Evolutionary conservation across 2,329 filamentous ascomycete genomes (phyloP), one percentile per base, ranked within the genome.

Genomic region (Arthroderma uncinatum): DNA sequence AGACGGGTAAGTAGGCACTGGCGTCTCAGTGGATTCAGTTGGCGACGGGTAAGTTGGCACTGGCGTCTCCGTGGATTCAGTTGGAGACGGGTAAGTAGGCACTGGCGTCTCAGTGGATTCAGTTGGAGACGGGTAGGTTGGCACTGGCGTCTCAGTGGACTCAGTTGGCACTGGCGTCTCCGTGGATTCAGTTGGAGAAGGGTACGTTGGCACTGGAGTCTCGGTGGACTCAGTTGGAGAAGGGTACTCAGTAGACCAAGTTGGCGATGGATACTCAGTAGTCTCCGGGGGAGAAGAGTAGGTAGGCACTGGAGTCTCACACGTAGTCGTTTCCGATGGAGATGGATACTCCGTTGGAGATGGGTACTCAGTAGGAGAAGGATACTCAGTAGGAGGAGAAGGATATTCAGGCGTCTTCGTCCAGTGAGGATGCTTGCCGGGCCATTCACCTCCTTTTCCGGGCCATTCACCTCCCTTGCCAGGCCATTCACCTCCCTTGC

Each of bases 321-420:
- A 59, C 0, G 59, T 57, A 54, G 59, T 61, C 8, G 59, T 55
- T 4, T 37, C 30, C 14, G 61, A 40, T 0, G 61, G 61, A 12
- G 60, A 21, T 23, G 48, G 40, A 33, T n/a, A n/a, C n/a, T n/a
- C n/a, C n/a, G 37, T 44, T 1, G 55, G 39, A 16, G 10, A 25
- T 39, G 58, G 37, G 4, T 56, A 56, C 36, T 54, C 56, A 10
- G 54, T 55, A 40, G 19, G 57, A 50, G 47, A 50, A 25, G 54
- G 37, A 44, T 44, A 44, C 6, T 16, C 7, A 21, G 39, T n/a
- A n/a, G n/a, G n/a, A n/a, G n/a, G n/a, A n/a, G n/a, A n/a, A n/a
- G n/a, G n/a, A n/a, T n/a, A n/a, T n/a, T n/a, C n/a, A n/a, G n/a
- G n/a, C n/a, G n/a, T n/a, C n/a, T n/a, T n/a, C n/a, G n/a, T n/a